Base-by-base conservation (phyloP, 768 basidiomycete genomes). In the Auricularia sp. region DNA sequence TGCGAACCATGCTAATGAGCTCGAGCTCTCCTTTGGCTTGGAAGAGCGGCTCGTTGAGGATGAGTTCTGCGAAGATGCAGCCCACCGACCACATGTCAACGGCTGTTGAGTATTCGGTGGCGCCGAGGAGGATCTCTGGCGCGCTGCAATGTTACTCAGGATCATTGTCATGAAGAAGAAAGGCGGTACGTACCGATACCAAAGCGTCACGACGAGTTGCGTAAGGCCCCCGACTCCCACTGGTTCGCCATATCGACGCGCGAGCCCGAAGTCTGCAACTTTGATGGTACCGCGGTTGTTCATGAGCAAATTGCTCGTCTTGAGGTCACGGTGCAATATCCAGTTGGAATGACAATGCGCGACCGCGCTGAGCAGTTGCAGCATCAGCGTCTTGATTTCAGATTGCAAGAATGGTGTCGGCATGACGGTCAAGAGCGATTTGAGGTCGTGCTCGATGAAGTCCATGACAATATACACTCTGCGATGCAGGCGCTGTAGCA, bases 391-490 rank as follows among this genome's bases (percentile, higher is more conserved):
- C 80, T 99, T 99, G 79, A 98, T 91, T 77, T 99, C 97, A 51
- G 94, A 96, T 76, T 96, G 94, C 47, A 98, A 79, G 79, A 99
- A 99, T 2, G 97, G 95, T 37, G 89, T 84, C 1, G 95, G 94
- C 97, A 98, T 98, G 67, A 92, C 79, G 33, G 89, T 91, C 65
- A 99, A 82, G 62, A 99, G 83, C 5, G 95, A 90, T 77, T 99
- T 99, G 74, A 99, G 88, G 75, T 99, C 97, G 75, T 99, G 97
- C 76, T 99, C 97, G 73, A 99, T 96, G 73, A 99, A 99, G 75
- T 97, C 94, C 95, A 97, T 97, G 42, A 98, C 97, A 68, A 99
- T 95, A 75, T 95, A 99, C 54, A 98, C 93, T 79, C 97, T 98
- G 64, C 7, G 5, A 63, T 35, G 24, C 44, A 33, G 34, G 24